Conservation (phyloP, 805 yeast genomes). For the Yarrowia porcina region DNA sequence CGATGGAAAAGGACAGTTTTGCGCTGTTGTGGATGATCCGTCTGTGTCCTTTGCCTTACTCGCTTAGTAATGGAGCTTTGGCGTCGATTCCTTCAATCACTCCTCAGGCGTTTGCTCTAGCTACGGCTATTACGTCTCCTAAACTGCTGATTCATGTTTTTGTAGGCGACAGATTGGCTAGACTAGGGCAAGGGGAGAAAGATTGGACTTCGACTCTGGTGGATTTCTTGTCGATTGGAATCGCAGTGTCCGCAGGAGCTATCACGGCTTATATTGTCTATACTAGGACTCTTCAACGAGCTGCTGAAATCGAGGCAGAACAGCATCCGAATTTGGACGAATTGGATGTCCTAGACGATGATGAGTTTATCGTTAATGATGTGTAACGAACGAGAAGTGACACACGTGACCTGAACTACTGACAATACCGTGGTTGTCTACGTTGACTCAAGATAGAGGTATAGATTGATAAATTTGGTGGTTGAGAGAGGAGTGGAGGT, state of each 20-base stretch:
- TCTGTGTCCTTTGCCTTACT: constrained; percentile 89
- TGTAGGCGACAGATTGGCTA: constrained; percentile 70
- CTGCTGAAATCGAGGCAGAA: constrained; percentile 34
- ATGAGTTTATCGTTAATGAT: constrained; percentile 35
- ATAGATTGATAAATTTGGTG: too few species aligned
- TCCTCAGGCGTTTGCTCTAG: constrained; percentile 58
- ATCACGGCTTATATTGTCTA: constrained; percentile 68
- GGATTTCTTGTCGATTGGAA: constrained; percentile 57
- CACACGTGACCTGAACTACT: too few species aligned
- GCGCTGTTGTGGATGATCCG: constrained; percentile 68
- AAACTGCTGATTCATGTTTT: constrained; percentile 73
- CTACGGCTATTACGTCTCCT: constrained; percentile 76
- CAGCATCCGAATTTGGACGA: constrained; percentile 29
- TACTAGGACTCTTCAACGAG: constrained; percentile 44
- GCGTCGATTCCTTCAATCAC: constrained; percentile 81
- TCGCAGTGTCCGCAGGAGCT: constrained; percentile 55
- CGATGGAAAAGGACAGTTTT: constrained; percentile 68
- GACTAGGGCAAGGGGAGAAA: constrained; percentile 52
- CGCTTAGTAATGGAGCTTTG: constrained; percentile 86
- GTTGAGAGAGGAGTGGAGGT: too few species aligned
- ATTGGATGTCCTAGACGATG: constrained; percentile 30
- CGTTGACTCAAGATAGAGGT: too few species aligned
- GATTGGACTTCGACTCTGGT: constrained; percentile 52
- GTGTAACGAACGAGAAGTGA: neutral
- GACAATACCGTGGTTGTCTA: too few species aligned